Percentiles rank a stretch among this genome's conserved stretches.
Conservation (phyloP, 306 rosid species). For the Carpinus fangiana region DNA sequence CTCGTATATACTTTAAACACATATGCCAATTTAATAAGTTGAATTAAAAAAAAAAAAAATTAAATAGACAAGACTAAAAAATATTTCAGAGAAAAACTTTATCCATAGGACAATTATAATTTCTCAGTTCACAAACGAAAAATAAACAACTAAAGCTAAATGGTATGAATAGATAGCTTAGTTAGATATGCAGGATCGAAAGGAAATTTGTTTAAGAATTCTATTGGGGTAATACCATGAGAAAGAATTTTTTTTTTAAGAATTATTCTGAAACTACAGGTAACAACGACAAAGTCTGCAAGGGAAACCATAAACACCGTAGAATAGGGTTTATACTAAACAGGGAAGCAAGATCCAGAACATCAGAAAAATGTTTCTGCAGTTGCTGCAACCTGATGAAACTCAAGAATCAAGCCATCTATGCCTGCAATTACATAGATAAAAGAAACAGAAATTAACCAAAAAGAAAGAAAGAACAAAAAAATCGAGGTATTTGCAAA, state of each 20-base stretch:
- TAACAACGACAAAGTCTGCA: constrained; percentile 22
- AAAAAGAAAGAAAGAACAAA: not conserved
- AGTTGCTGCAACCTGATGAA: constrained; percentile 16
- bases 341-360: constrained; percentile 31
- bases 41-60: no score
- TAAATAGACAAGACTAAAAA: no score
- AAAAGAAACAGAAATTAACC: not conserved
- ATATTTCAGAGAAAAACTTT: no score
- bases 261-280: constrained; percentile 46
- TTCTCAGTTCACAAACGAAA: no score
- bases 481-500: not conserved
- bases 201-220: not conserved
- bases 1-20: no score
- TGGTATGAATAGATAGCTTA: no score
- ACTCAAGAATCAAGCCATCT: constrained; percentile 32
- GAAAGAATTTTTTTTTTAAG: constrained; percentile 23
- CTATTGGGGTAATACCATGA: constrained; percentile 25
- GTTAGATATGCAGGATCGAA: no score
- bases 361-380: constrained; percentile 18
- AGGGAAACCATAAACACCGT: constrained; percentile 36
- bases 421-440: constrained; percentile 51
- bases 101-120: no score
- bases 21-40: no score
- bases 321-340: constrained; percentile 29
- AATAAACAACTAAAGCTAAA: no score